These are phyloP conservation scores for Epichloe glyceriae DNA, from an alignment of 2,329 filamentous ascomycete genomes.

Conservation along the genomic window DNA sequence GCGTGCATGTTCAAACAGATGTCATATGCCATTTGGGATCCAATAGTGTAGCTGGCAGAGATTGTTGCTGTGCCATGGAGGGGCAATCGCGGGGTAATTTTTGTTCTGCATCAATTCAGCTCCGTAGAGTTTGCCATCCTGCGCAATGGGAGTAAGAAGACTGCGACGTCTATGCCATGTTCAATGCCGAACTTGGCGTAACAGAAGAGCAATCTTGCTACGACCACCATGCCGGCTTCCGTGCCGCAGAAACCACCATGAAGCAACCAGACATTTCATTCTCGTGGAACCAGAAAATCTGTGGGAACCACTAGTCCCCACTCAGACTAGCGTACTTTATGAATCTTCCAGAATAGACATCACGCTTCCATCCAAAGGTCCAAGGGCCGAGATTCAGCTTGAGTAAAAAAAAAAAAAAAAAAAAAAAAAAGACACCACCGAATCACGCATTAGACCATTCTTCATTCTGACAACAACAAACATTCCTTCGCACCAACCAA, in stretches of 20 bases:
- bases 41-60: no score
- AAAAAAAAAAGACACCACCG: not conserved
- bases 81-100: constrained; percentile 2
- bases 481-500: no score
- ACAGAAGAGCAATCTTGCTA: no score
- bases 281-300: not conserved
- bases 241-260: no score
- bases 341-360: constrained; percentile 30
- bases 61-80: not conserved
- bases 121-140: not conserved
- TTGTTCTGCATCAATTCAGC: not conserved
- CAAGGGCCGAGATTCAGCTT: constrained; percentile 2
- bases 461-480: no score
- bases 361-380: not conserved
- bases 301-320: constrained; percentile 13
- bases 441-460: no score
- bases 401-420: not conserved
- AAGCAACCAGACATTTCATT: no score
- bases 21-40: no score
- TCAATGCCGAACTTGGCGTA: no score
- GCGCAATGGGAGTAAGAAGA: no score
- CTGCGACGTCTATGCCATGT: no score
- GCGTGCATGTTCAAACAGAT: not conserved
- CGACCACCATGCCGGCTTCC: no score
- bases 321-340: constrained; percentile 14